Percentiles rank a stretch among this genome's conserved stretches.
phyloP scores from a whole-genome alignment of 164 flowering plant species.

The Cinnamomum chago region DNA sequence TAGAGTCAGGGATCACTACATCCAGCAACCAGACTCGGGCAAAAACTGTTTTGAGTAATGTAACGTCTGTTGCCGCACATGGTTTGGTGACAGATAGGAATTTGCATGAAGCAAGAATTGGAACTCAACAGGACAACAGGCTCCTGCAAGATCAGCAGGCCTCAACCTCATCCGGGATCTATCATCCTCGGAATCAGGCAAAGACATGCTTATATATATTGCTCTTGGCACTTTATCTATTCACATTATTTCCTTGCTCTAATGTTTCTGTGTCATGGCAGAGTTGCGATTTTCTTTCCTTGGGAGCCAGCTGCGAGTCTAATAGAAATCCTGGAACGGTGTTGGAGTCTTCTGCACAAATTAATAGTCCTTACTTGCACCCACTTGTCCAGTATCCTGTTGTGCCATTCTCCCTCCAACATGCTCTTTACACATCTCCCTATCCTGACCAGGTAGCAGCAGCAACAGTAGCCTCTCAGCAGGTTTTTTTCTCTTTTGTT shows the following conservation, averaged over 20 bases:
- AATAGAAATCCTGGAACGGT: constrained; percentile 13
- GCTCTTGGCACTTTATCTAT: not conserved
- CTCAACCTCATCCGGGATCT: constrained; percentile 13
- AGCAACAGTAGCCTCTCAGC: constrained; percentile 26
- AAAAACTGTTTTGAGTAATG: constrained; percentile 3
- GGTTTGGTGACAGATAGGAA: constrained; percentile 19
- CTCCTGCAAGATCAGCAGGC: constrained; percentile 23
- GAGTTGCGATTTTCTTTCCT: constrained; percentile 51
- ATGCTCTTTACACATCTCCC: constrained; percentile 24
- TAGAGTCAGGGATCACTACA: constrained; percentile 14
- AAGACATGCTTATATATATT: constrained; percentile 1
- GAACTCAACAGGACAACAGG: constrained; percentile 22
- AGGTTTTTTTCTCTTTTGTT: constrained; percentile 30
- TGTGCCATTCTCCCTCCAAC: constrained; percentile 31
- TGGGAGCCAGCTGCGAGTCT: constrained; percentile 31
- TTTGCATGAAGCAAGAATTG: constrained; percentile 24
- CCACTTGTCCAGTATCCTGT: constrained; percentile 31
- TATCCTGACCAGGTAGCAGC: constrained; percentile 27
- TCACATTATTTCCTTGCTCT: constrained; percentile 5
- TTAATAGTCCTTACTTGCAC: constrained; percentile 32
- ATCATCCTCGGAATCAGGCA: constrained; percentile 41
- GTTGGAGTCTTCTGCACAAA: constrained; percentile 22
- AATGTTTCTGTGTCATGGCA: constrained; percentile 17
- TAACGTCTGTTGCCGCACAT: constrained; percentile 6
- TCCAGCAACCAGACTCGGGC: constrained; percentile 5